A percentile compares a stretch with the other conserved stretches of the same genome.
These are phyloP conservation scores for Dacryopinax spathularia DNA, from an alignment of 768 basidiomycete species.

Conservation along the genomic window DNA sequence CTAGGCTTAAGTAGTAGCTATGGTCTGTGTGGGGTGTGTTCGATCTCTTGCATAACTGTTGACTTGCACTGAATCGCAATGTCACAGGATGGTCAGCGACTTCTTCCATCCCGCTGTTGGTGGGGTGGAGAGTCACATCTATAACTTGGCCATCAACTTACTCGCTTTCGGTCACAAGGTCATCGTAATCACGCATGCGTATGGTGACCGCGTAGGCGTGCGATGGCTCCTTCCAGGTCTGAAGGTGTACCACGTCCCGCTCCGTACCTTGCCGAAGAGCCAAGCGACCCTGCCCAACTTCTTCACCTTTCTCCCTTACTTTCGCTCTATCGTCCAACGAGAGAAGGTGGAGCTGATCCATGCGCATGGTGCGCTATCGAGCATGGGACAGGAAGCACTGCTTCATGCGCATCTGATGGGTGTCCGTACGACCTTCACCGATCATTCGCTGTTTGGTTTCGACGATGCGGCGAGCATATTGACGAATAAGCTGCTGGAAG, in stretches of 20 bases:
- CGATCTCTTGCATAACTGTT: too few relatives aligned
- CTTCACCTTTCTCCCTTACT: conserved; percentile 80
- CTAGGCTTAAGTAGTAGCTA: not conserved
- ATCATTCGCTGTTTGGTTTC: conserved; percentile 92
- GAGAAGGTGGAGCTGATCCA: conserved; percentile 82
- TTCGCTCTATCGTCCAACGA: conserved; percentile 73
- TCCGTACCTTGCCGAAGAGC: conserved; percentile 64
- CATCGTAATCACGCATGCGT: conserved; percentile 86
- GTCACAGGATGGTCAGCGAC: conserved; percentile 76
- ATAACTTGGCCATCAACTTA: conserved; percentile 75
- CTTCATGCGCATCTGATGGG: conserved; percentile 78
- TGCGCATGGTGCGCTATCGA: conserved; percentile 79
- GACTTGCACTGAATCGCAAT: not conserved
- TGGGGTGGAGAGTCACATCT: conserved; percentile 94
- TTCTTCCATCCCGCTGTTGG: conserved; percentile 92
- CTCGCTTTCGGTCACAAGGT: conserved; percentile 80
- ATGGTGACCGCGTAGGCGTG: conserved; percentile 71
- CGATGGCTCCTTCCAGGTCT: conserved; percentile 76
- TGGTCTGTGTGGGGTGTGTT: not conserved
- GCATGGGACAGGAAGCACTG: conserved; percentile 84
- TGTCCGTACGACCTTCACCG: conserved; percentile 85
- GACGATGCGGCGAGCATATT: conserved; percentile 93
- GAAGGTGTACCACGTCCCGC: conserved; percentile 91
- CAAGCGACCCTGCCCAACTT: conserved; percentile 92
- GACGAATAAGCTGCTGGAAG: conserved; percentile 88